Evolutionary conservation across 108 stramenopile genomes (phyloP), one percentile per base, ranked within the genome.

Genomic region (Stephanodiscus triporus): DNA sequence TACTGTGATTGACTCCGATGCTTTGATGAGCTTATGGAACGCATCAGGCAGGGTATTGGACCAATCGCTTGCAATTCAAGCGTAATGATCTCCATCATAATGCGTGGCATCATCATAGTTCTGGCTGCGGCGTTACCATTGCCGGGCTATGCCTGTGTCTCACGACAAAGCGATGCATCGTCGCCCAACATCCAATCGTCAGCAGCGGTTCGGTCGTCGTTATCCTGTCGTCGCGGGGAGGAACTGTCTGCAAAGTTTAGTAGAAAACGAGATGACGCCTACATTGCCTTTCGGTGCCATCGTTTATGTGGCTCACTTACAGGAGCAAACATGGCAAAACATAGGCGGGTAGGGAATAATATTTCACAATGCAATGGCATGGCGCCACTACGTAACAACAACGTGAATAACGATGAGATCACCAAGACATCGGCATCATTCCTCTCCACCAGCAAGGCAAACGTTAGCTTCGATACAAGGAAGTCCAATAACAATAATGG

Each of bases 381-480:
- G 13, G 43, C 43, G 43, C 43, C 16, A 45, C 43, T 16, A 14
- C 43, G 14, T 16, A 16, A 45, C 13, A 3, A 16, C 16, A 45
- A 45, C 43, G 3, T 16, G 43, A 14, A 16, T 45, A 45, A 45
- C 16, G 43, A 17, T 17, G 43, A 45, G 2, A 45, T 13, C 43
- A 45, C 43, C 14, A 45, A 17, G 43, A 45, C 43, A 45, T 51
- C 53, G 49, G 13, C 69, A 38, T 70, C 69, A 3, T 70, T 70
- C 40, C 69, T 71, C 59, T 71, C 70, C 70, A 71, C 70, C 22
- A 27, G 53, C 38, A 74, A 74, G 54, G 73, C 73, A n/a, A 67
- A 30, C 40, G 74, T 75, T 27, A 23, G 47, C 29, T 60, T 75
- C 58, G 29, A 40, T 3, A 60, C 22, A 16, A 47, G 55, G 29